Base-by-base conservation (phyloP, 2,329 filamentous ascomycete genomes). In the Neonectria punicea region DNA sequence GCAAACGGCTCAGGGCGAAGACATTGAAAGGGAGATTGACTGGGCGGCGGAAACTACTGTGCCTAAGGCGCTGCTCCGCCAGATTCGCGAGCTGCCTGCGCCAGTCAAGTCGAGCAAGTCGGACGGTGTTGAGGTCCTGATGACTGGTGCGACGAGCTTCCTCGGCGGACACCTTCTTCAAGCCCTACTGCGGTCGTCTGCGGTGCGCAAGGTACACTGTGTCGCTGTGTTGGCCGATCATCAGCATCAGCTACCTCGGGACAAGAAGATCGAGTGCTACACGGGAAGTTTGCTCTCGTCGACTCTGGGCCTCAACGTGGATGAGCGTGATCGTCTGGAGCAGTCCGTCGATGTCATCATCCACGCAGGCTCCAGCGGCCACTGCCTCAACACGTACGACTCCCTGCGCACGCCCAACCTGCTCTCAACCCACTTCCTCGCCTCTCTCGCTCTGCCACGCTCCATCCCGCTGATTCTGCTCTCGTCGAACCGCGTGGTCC, bases 11-110 rank as follows among this genome's bases (percentile, higher is more conserved):
- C 22, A 61, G 39, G 46, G 16, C 3, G 57, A 57, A 18, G 22
- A 56, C 5, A 7, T 8, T 6, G 25, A 61, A 47, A 22, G 59
- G 41, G 66, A 54, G 51, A 79, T 82, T 41, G 73, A 81, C 63
- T 84, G 82, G 82, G 74, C 78, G 1, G n/a, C 53, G 6, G 81
- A 84, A 66, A 82, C 77, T 10, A 32, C 51, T 56, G 9, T 60
- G 49, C 28, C 67, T 2, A 57, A 39, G 25, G 41, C 20, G 36
- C 34, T 62, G 7, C 41, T 39, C n/a, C 28, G 13, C 5, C 53
- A 51, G 14, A 53, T 62, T 4, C 46, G 41, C 0, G 60, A 58
- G 16, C 46, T 58, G 11, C 46, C 53, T 22, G 28, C 34, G n/a
- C 30, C 39, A 3, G 47, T 36, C 2, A 53, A 20, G 32, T 7